Percentiles rank a stretch among this genome's conserved stretches.
phyloP scores from a whole-genome alignment of 2,329 filamentous ascomycete genomes.

The Ascosphaera apis region DNA sequence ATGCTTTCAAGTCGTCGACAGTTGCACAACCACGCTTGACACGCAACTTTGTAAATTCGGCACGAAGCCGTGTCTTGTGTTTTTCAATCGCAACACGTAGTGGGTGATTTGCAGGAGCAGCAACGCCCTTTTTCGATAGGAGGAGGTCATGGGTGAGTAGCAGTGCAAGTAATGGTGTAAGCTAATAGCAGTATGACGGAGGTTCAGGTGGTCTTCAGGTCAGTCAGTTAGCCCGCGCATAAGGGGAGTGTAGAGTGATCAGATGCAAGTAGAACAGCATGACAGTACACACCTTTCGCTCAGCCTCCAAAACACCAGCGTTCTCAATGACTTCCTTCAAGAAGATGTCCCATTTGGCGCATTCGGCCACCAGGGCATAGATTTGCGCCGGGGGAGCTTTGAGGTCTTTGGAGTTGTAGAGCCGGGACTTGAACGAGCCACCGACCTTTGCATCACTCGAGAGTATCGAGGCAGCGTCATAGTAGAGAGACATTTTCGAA shows the following conservation, averaged over 20 bases:
- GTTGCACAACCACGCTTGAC: slow-evolving; percentile 47
- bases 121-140: slow-evolving; percentile 58
- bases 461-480: slow-evolving; percentile 64
- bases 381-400: slow-evolving; percentile 63
- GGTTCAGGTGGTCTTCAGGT: neutral
- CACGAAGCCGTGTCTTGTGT: slow-evolving; percentile 57
- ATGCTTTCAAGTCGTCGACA: slow-evolving; percentile 35
- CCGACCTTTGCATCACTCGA: slow-evolving; percentile 31
- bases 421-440: slow-evolving; percentile 69
- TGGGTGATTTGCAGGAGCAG: slow-evolving; percentile 56
- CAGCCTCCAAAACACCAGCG: slow-evolving; percentile 49
- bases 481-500: slow-evolving; percentile 65
- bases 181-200: slow-evolving; percentile 23
- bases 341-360: slow-evolving; percentile 71
- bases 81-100: slow-evolving; percentile 51
- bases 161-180: slow-evolving; percentile 57
- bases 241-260: neutral
- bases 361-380: slow-evolving; percentile 69
- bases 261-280: neutral
- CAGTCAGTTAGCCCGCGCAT: neutral
- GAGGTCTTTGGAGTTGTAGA: slow-evolving; percentile 50
- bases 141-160: slow-evolving; percentile 73
- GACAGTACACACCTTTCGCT: slow-evolving; percentile 47
- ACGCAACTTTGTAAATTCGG: slow-evolving; percentile 62
- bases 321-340: slow-evolving; percentile 78